phyloP scores from a whole-genome alignment of 139 green algal species.

The Medakamo hakoo region DNA sequence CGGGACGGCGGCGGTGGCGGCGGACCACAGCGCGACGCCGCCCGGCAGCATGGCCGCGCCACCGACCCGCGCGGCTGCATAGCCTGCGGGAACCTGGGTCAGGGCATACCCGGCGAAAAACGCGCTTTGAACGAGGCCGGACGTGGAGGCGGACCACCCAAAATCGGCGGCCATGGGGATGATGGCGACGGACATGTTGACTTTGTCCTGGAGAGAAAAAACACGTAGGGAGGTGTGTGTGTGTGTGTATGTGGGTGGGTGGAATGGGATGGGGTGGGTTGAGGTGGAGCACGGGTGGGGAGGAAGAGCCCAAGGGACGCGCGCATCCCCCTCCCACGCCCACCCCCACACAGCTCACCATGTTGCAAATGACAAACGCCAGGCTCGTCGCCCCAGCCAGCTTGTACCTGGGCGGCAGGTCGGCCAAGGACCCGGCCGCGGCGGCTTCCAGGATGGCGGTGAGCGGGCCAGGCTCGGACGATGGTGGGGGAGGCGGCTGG shows the following conservation, averaged over 20 bases:
- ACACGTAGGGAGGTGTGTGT: background rate
- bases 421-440: slow-evolving; percentile 8
- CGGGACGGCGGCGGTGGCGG: slow-evolving; percentile 57
- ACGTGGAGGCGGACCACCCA: slow-evolving; percentile 62
- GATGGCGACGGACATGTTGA: slow-evolving; percentile 94
- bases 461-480: background rate
- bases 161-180: slow-evolving; percentile 92
- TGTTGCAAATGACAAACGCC: slow-evolving; percentile 94
- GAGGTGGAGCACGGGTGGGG: background rate
- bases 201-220: slow-evolving; percentile 49
- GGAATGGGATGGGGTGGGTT: too few species aligned
- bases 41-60: slow-evolving; percentile 58
- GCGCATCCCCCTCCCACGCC: too few species aligned
- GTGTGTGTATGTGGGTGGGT: too few species aligned
- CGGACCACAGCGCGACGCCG: slow-evolving; percentile 68
- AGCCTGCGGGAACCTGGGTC: slow-evolving; percentile 79
- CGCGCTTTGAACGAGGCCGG: slow-evolving; percentile 76
- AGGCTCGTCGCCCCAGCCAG: slow-evolving; percentile 42
- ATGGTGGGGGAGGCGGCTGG: too few species aligned
- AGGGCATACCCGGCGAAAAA: slow-evolving; percentile 81
- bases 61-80: slow-evolving; percentile 40
- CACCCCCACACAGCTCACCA: too few species aligned
- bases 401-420: slow-evolving; percentile 47
- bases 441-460: background rate
- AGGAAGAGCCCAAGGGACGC: too few species aligned